These are phyloP conservation scores for Vaccinium vitisidaea DNA, from an alignment of 148 eudicot genomes.

Conservation along the genomic window DNA sequence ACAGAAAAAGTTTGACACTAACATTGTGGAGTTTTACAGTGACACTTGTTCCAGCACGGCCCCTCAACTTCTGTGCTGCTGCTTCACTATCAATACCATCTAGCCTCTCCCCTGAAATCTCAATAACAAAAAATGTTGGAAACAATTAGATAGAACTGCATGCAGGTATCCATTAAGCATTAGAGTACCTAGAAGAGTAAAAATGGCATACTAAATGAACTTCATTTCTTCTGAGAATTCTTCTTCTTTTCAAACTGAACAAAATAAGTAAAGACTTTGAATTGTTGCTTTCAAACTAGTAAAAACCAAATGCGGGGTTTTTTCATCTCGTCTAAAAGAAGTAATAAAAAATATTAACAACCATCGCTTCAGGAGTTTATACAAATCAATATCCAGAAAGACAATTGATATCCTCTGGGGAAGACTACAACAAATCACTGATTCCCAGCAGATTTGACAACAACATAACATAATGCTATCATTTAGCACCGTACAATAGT, in stretches of 20 bases:
- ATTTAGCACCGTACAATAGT: neutral
- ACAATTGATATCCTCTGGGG: neutral
- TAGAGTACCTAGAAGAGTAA: neutral
- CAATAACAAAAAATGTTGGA: constrained; percentile 10
- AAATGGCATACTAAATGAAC: neutral
- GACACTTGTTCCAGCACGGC: constrained; percentile 84
- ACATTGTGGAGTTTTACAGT: constrained; percentile 78
- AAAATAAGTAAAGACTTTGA: too few species aligned
- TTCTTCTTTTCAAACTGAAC: neutral
- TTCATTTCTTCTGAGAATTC: neutral
- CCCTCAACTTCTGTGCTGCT: constrained; percentile 93
- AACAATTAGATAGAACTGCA: neutral
- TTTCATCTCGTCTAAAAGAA: neutral
- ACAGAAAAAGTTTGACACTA: constrained; percentile 15
- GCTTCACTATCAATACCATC: constrained; percentile 80
- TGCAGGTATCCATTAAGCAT: neutral
- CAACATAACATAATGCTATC: neutral
- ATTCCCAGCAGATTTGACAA: neutral
- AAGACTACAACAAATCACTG: neutral
- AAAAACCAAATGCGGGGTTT: neutral
- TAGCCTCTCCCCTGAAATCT: constrained; percentile 63
- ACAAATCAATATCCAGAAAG: neutral
- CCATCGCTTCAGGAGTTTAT: neutral
- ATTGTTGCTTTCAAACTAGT: neutral
- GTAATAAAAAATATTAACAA: neutral